Evolutionary conservation across 306 rosid species (phyloP).

Genomic region (Prunus davidiana): DNA sequence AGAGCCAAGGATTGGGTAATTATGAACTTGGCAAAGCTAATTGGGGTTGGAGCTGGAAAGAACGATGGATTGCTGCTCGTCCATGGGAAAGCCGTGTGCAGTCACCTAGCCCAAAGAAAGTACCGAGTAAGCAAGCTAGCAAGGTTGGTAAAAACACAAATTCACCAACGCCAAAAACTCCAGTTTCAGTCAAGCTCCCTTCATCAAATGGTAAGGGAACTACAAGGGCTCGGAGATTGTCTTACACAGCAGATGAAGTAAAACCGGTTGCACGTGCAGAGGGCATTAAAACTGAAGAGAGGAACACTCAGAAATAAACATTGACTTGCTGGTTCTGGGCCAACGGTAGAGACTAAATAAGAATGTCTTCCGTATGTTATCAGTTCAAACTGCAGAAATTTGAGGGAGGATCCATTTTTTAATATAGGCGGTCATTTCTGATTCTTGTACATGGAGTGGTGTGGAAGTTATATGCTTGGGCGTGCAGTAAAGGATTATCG

Average conservation of each 20-base stretch:
- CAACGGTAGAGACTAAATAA: conserved; percentile 15
- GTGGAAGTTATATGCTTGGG: conserved; percentile 33
- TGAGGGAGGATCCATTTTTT: conserved; percentile 27
- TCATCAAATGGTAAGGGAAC: conserved; percentile 48
- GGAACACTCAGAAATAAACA: conserved; percentile 31
- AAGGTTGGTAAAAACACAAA: conserved; percentile 47
- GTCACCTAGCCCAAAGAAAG: conserved; percentile 51
- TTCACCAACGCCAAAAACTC: conserved; percentile 44
- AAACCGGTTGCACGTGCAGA: conserved; percentile 35
- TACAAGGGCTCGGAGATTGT: conserved; percentile 56
- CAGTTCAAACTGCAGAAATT: conserved; percentile 25
- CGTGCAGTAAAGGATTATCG: conserved; percentile 20
- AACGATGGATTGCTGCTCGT: conserved; percentile 95
- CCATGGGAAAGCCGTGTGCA: conserved; percentile 94
- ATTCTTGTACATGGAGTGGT: conserved; percentile 36
- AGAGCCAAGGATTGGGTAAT: conserved; percentile 64
- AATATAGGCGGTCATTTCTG: conserved; percentile 8
- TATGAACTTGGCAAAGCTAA: conserved; percentile 71
- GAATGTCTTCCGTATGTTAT: conserved; percentile 26
- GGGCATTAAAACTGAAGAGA: conserved; percentile 33
- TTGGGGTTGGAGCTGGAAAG: conserved; percentile 99
- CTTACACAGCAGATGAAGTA: conserved; percentile 55
- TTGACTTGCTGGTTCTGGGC: conserved; percentile 23
- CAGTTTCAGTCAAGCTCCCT: conserved; percentile 39
- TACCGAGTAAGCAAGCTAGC: conserved; percentile 44